Evolutionary conservation across 163 green algal genomes (phyloP).

Genomic region (Chlorella variabilis): DNA sequence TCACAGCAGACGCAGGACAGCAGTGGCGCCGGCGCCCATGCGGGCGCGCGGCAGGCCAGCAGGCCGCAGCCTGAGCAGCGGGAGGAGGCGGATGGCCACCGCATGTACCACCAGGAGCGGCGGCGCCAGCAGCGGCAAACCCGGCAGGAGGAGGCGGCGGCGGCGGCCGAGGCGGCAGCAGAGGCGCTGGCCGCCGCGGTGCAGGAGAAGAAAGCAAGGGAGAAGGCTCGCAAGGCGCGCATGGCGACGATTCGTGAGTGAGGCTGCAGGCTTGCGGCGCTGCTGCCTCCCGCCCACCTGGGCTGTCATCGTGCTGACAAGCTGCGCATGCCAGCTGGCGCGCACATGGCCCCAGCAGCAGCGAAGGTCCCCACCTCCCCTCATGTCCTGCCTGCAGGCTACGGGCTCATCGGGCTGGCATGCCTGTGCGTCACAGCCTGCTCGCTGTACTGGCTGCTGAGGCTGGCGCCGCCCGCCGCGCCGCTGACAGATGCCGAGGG

Average conservation of each 20-base stretch:
- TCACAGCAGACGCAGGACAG: not conserved
- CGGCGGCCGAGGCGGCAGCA: conserved; percentile 1
- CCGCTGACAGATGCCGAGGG: not conserved
- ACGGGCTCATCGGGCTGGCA: not conserved
- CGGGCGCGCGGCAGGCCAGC: not conserved
- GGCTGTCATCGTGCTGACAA: no score
- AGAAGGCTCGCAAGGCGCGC: not conserved
- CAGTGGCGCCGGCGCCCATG: not conserved
- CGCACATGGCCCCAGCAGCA: no score
- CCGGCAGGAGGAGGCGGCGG: not conserved
- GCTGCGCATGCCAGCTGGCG: no score
- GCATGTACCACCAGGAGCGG: not conserved
- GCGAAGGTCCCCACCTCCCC: no score
- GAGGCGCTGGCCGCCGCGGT: not conserved
- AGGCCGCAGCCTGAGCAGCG: not conserved
- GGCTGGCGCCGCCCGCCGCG: not conserved
- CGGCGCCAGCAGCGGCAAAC: not conserved
- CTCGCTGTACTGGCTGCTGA: not conserved
- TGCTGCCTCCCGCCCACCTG: no score
- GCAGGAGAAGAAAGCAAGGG: not conserved
- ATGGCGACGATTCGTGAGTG: not conserved
- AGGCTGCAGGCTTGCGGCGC: not conserved
- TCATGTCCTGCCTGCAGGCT: conserved; percentile 8
- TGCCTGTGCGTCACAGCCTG: not conserved
- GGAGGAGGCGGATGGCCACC: not conserved